phyloP scores from a whole-genome alignment of 768 basidiomycete genomes.

The Macrocybe gigantea region DNA sequence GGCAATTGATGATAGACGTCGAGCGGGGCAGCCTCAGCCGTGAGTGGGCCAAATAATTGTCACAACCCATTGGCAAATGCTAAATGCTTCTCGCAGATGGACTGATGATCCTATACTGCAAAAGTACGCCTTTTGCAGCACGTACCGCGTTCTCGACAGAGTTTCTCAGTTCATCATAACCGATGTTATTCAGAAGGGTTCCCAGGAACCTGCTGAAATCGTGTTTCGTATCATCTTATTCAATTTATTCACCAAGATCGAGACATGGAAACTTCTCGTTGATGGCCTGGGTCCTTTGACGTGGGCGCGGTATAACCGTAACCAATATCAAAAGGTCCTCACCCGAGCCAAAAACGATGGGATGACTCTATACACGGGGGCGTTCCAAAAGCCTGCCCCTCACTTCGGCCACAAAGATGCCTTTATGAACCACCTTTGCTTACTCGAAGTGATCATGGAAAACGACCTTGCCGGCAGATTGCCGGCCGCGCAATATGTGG shows the following conservation, averaged over 20 bases:
- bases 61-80: constrained; percentile 6
- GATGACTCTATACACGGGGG: constrained; percentile 54
- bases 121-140: constrained; percentile 62
- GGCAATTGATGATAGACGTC: constrained; percentile 48
- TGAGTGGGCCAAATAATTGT: constrained; percentile 16
- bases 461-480: constrained; percentile 45
- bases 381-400: constrained; percentile 71
- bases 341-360: constrained; percentile 28
- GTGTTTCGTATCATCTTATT: constrained; percentile 70
- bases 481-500: constrained; percentile 43
- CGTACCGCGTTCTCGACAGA: constrained; percentile 69
- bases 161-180: constrained; percentile 62
- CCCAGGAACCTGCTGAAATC: constrained; percentile 53
- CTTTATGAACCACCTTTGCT: constrained; percentile 57
- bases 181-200: constrained; percentile 66
- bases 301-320: constrained; percentile 52
- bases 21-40: constrained; percentile 44
- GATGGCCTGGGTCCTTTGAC: constrained; percentile 49
- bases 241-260: constrained; percentile 64
- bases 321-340: constrained; percentile 49
- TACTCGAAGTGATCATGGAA: constrained; percentile 57
- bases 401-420: constrained; percentile 38
- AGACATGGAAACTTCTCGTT: constrained; percentile 63
- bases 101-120: constrained; percentile 56
- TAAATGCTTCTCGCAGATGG: constrained; percentile 42